A percentile compares a stretch with the other conserved stretches of the same genome.
Evolutionary conservation across 257 asterid species (phyloP).

Genomic region (Capsicum pubescens): DNA sequence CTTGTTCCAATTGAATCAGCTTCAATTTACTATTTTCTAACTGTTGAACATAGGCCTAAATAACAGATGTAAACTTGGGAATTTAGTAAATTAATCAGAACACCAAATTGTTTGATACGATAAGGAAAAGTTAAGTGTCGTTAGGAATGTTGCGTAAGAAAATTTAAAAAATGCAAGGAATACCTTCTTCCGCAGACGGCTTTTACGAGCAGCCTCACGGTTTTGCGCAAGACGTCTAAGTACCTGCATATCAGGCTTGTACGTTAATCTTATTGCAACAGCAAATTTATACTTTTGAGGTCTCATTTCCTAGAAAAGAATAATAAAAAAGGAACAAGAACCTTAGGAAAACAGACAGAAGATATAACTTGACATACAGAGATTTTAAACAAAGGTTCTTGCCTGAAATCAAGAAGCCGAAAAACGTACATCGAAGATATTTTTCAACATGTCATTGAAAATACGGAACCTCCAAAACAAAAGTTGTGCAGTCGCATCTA

Average conservation of each 20-base stretch:
- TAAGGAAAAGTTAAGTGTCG: neutral
- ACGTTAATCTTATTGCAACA: slow-evolving; percentile 11
- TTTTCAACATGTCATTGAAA: neutral
- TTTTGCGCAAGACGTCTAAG: slow-evolving; percentile 95
- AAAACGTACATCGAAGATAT: neutral
- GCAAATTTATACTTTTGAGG: neutral
- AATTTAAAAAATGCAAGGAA: neutral
- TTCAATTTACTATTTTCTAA: slow-evolving; percentile 77
- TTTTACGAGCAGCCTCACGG: slow-evolving; percentile 98
- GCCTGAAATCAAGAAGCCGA: neutral
- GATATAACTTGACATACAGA: neutral
- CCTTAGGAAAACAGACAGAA: neutral
- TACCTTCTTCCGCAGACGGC: slow-evolving; percentile 89
- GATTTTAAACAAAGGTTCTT: neutral
- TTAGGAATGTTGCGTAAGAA: neutral
- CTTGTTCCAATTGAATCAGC: slow-evolving; percentile 87
- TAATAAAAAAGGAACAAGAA: neutral
- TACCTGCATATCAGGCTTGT: slow-evolving; percentile 50
- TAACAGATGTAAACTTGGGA: neutral
- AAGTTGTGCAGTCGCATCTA: neutral
- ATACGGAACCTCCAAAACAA: neutral
- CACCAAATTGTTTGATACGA: neutral
- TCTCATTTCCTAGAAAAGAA: slow-evolving; percentile 15
- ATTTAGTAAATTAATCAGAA: neutral
- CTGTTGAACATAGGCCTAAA: slow-evolving; percentile 95